Evolutionary conservation across 2,329 filamentous ascomycete species (phyloP), one percentile per base, ranked within the genome.

Genomic region (Akanthomyces muscarius): DNA sequence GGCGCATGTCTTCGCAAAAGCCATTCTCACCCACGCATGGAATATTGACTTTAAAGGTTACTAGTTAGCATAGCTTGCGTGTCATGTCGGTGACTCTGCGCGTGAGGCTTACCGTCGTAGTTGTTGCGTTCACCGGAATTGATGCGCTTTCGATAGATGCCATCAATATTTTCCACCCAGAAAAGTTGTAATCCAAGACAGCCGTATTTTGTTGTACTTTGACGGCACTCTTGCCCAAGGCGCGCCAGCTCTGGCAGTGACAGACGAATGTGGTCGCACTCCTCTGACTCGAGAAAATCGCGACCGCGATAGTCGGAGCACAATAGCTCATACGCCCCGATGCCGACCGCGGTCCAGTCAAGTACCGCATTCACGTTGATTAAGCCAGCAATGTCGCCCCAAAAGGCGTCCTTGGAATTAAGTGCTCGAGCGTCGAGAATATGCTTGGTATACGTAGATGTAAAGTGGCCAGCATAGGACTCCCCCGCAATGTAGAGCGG

Each of bases 391-490:
- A 66, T 62, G 8, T 63, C 44, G 11, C 65, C 65, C 60, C 65
- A 61, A 23, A 63, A 66, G 2, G 65, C 65, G 5, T 47, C 28
- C 28, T 33, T 38, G 5, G 65, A 61, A 36, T 60, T 52, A 30
- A 42, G 55, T 7, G 21, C 28, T 10, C 65, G 63, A 48, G 65
- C 60, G 18, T 65, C 61, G 18, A 65, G 60, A 11, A 66, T 65
- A 36, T 66, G 61, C 36, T 63, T 63, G 18, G 59, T 30, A 33
- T 64, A 65, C 1, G 42, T 50, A 7, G 61, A 56, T 1, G 45
- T 56, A 28, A 53, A 63, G 30, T 96, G 91, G 45, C 91, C 91
- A 67, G 89, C 91, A 72, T 95, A 96, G 3, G 92, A 59, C 65
- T 82, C 80, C 1, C 80, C 80, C 0, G 79, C 76, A 36, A 82